phyloP scores from a whole-genome alignment of 1,284 basidiomycete species.

The Inonotus hispidus region DNA sequence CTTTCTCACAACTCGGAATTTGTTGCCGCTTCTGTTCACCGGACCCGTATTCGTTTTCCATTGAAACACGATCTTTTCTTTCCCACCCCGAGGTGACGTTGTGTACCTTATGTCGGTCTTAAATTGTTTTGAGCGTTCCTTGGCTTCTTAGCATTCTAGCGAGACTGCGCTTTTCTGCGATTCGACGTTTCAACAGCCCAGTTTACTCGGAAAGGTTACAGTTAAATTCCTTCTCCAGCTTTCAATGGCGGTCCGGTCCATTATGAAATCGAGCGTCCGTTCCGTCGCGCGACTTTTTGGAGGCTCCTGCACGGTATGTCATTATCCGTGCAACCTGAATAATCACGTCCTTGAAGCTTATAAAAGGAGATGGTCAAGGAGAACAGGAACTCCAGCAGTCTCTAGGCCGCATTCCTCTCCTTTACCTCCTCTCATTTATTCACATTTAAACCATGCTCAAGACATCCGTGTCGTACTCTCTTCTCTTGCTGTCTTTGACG shows the following conservation, averaged over 20 bases:
- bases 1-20: background rate
- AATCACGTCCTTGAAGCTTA: background rate
- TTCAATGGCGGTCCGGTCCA: background rate
- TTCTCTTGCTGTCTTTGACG: slow-evolving; percentile 3
- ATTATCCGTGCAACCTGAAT: background rate
- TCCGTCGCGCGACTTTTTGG: slow-evolving; percentile 8
- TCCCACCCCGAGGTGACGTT: background rate
- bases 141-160: background rate
- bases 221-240: background rate
- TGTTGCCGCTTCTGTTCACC: background rate
- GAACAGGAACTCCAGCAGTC: background rate
- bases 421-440: background rate
- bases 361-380: background rate
- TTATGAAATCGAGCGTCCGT: background rate
- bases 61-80: background rate
- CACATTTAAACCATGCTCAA: background rate
- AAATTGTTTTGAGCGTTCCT: background rate
- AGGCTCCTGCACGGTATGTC: background rate
- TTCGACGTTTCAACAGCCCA: background rate
- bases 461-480: background rate
- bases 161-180: background rate
- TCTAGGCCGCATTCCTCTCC: background rate
- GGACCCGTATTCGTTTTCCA: background rate
- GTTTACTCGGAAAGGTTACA: background rate
- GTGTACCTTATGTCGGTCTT: background rate